These are phyloP conservation scores for Claviceps spartinae DNA, from an alignment of 2,329 filamentous ascomycete species.

Conservation along the genomic window DNA sequence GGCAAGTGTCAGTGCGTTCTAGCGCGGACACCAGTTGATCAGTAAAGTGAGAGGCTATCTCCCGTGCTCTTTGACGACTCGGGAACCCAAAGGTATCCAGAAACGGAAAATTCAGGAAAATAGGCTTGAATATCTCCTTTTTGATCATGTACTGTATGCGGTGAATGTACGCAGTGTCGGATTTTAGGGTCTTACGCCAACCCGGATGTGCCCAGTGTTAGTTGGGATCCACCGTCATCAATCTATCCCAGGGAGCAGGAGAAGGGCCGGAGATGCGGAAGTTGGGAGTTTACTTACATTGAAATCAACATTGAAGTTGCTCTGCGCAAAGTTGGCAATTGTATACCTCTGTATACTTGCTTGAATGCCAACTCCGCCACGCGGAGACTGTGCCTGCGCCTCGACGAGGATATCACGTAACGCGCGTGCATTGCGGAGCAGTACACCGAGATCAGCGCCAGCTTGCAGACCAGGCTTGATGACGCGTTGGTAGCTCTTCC, in stretches of 20 bases:
- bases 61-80: slow-evolving; percentile 13
- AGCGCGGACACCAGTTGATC: slow-evolving; percentile 10
- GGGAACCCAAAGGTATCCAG: slow-evolving; percentile 16
- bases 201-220: neutral
- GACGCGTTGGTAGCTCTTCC: slow-evolving; percentile 21
- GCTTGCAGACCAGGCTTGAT: slow-evolving; percentile 23
- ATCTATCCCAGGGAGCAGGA: no score
- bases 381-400: slow-evolving; percentile 11
- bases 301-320: slow-evolving; percentile 15
- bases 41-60: slow-evolving; percentile 14
- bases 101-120: slow-evolving; percentile 21
- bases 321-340: slow-evolving; percentile 22
- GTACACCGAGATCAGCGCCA: slow-evolving; percentile 10
- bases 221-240: neutral
- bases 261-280: neutral
- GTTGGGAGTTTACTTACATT: slow-evolving; percentile 7
- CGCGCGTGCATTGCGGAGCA: slow-evolving; percentile 13
- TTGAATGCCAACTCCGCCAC: slow-evolving; percentile 16
- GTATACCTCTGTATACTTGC: slow-evolving; percentile 22
- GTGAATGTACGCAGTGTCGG: slow-evolving; percentile 10
- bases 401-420: slow-evolving; percentile 17
- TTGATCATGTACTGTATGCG: slow-evolving; percentile 16
- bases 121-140: slow-evolving; percentile 19
- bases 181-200: slow-evolving; percentile 13
- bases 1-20: slow-evolving; percentile 7